These are phyloP conservation scores for Thraustochytrium sp. DNA, from an alignment of 352 stramenopile species.

Conservation along the genomic window DNA sequence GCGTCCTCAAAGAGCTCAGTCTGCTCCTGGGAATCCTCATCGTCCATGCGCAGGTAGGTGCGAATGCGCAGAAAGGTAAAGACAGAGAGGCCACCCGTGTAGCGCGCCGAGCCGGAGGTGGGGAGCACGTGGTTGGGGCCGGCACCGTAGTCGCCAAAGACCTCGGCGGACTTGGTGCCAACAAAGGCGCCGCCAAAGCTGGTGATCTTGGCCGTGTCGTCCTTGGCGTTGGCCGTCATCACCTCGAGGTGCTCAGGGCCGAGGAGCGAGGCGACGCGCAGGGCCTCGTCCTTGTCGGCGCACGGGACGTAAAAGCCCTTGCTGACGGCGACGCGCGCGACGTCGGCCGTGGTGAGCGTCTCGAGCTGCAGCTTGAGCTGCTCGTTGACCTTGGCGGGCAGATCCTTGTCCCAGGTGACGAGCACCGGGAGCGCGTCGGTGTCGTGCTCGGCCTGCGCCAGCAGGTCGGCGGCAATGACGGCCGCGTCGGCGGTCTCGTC, in stretches of 20 bases:
- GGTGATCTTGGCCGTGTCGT: constrained; percentile 60
- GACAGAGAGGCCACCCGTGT: constrained; percentile 93
- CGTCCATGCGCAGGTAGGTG: constrained; percentile 96
- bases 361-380: constrained; percentile 67
- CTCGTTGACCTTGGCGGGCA: constrained; percentile 83
- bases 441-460: constrained; percentile 92
- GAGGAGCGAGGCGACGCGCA: constrained; percentile 65
- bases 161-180: constrained; percentile 83
- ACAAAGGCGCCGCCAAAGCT: constrained; percentile 91
- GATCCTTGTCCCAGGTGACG: constrained; percentile 71
- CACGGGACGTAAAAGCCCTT: constrained; percentile 72
- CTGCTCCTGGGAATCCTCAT: constrained; percentile 53
- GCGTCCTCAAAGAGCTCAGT: constrained; percentile 84
- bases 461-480: constrained; percentile 74
- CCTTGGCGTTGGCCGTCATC: constrained; percentile 79
- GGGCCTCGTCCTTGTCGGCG: constrained; percentile 61
- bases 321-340: constrained; percentile 66
- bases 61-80: constrained; percentile 96
- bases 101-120: constrained; percentile 89
- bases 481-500: constrained; percentile 78
- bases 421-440: constrained; percentile 92
- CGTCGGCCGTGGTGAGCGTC: constrained; percentile 55
- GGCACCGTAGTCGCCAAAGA: constrained; percentile 94
- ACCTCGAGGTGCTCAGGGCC: constrained; percentile 82
- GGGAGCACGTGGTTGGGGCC: constrained; percentile 98